phyloP scores from a whole-genome alignment of 129 eudicot species.

The Smallanthus sonchifolius region DNA sequence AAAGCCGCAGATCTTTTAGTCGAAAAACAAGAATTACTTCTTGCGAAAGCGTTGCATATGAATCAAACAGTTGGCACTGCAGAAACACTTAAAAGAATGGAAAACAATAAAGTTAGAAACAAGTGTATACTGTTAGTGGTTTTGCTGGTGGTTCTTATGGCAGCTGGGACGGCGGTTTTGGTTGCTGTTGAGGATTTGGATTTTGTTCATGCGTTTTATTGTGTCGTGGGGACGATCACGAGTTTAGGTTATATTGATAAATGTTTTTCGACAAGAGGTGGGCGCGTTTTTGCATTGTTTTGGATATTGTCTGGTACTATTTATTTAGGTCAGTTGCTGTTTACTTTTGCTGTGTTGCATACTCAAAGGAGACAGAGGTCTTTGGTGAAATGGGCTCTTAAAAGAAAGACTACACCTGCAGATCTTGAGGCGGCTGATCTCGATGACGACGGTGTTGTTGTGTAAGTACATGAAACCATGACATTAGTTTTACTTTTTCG shows the following conservation, averaged over 20 bases:
- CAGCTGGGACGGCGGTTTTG: conserved; percentile 61
- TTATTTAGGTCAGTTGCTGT: conserved; percentile 76
- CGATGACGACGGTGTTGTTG: conserved; percentile 72
- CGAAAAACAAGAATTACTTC: conserved; percentile 71
- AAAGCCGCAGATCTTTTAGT: conserved; percentile 83
- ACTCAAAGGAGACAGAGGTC: conserved; percentile 58
- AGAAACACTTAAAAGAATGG: conserved; percentile 57
- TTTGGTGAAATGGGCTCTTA: conserved; percentile 65
- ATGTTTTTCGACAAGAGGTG: conserved; percentile 81
- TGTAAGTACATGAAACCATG: conserved; percentile 41
- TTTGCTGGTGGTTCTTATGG: conserved; percentile 54
- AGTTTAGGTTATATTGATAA: conserved; percentile 87
- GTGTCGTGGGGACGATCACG: conserved; percentile 82
- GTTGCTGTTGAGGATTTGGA: conserved; percentile 60
- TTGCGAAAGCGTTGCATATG: conserved; percentile 67
- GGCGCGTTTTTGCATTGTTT: conserved; percentile 79
- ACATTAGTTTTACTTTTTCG: background rate
- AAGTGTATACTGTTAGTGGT: conserved; percentile 52
- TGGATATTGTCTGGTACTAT: conserved; percentile 86
- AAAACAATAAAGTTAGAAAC: conserved; percentile 54
- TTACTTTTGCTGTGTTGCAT: conserved; percentile 68
- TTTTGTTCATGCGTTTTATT: conserved; percentile 71
- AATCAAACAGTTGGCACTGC: conserved; percentile 44
- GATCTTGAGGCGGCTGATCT: conserved; percentile 95
- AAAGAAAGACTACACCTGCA: conserved; percentile 57